Evolutionary conservation across 108 stramenopile species (phyloP), one percentile per base, ranked within the genome.

Genomic region (Nannochloropsis salina): DNA sequence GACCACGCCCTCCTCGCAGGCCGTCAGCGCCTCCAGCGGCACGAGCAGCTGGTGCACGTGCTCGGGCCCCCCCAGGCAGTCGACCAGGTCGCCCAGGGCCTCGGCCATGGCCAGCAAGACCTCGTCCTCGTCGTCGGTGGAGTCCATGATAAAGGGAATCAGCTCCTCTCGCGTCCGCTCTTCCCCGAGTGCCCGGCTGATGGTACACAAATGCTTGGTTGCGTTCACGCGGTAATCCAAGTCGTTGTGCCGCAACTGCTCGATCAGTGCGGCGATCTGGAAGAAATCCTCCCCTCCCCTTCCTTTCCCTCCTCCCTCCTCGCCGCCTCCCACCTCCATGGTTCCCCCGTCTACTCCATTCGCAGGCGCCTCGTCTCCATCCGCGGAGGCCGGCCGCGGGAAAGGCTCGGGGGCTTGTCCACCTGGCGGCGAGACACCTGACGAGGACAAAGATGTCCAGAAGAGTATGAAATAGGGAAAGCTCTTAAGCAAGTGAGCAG

Each of bases 1-100:
- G 5, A 99, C 97, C 31, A 95, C 94, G 41, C 95, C 95, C 85
- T 99, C 99, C 89, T 99, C 99, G 20, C 95, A 95, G 43, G 94
- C 91, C 42, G 94, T 94, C 41, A 99, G 92, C 11, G 91, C 87
- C 89, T 98, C 97, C 43, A 99, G 85, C 80, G 97, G 95, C 74
- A 92, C 93, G 21, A 99, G 84, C n/a, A 99, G 85, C 22, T 80
- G 84, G 42, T 92, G 82, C 74, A 89, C 84, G 87, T 90, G 44
- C 80, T 89, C 85, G 5, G 79, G 41, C 4, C 90, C 90, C 45
- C 93, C 93, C 1, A 93, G 47, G 11, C 44, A 51, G 2, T 42
- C 44, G 4, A 47, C 87, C 15, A 93, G 82, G 22, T 81, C 84
- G 11, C 92, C 92, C 74, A 93, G 20, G 22, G 90, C 81, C 84